Evolutionary conservation across 116 monocot species (phyloP).

Genomic region (Trichopus zeylanicus): DNA sequence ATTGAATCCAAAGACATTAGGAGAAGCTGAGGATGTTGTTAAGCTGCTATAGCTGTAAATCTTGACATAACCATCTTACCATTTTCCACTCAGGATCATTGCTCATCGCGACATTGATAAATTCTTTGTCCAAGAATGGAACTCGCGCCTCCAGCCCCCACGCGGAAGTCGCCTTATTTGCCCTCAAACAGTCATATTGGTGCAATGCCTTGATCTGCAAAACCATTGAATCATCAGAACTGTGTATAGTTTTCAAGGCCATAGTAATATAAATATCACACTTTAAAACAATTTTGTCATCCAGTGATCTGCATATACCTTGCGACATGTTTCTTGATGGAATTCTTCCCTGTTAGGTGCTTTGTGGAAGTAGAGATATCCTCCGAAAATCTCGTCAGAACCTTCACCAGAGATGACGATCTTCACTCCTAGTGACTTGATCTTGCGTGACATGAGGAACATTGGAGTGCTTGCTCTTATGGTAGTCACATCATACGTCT

Average conservation of each 20-base stretch:
- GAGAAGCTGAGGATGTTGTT: neutral
- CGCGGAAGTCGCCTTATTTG: slow-evolving; percentile 26
- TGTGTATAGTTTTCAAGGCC: too few relatives aligned
- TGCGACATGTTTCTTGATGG: slow-evolving; percentile 76
- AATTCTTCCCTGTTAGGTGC: slow-evolving; percentile 93
- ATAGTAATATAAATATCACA: too few relatives aligned
- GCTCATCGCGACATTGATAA: slow-evolving; percentile 81
- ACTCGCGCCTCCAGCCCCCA: slow-evolving; percentile 90
- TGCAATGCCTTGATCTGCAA: slow-evolving; percentile 49
- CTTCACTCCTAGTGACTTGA: slow-evolving; percentile 87
- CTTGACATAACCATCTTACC: slow-evolving; percentile 23
- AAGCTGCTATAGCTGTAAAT: neutral
- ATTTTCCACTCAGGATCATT: slow-evolving; percentile 91
- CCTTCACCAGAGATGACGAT: slow-evolving; percentile 98
- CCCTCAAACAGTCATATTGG: slow-evolving; percentile 89
- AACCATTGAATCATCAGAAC: neutral
- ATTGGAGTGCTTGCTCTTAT: slow-evolving; percentile 93
- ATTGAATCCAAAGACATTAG: neutral
- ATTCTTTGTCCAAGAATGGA: slow-evolving; percentile 82
- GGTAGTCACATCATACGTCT: slow-evolving; percentile 87
- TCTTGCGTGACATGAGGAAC: slow-evolving; percentile 95
- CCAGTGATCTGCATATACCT: slow-evolving; percentile 26
- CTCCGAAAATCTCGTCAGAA: slow-evolving; percentile 89
- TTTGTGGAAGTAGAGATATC: slow-evolving; percentile 95
- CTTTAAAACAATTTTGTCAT: neutral